Base-by-base conservation (phyloP, 805 yeast species). In the Candida arabinofermentans region DNA sequence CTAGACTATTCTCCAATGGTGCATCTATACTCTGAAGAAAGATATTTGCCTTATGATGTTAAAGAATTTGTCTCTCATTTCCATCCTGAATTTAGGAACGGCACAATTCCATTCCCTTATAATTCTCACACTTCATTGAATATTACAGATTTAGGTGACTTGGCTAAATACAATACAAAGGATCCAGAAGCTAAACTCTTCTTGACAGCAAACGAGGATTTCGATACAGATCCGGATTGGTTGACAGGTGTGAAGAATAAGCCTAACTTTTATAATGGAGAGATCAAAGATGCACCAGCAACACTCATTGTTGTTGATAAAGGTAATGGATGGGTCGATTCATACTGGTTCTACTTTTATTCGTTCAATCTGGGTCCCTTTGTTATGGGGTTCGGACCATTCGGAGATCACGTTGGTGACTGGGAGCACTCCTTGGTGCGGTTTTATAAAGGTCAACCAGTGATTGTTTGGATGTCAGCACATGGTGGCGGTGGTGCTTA, bases 401-500 rank as follows among this genome's bases (percentile, higher is more conserved):
- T 84, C 69, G 99, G 99, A 0, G 86, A 91, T 59, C 99, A 91
- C 58, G 80, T 93, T 26, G 99, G 98, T 6, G 99, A 91, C 66
- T 91, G 99, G 99, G 99, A 91, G 54, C 99, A 91, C 61, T 80
- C 95, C 1, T 65, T 91, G 27, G 91, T 89, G 12, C 70, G 99
- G 21, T 91, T 87, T 58, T 77, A 81, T 54, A 74, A 83, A 3
- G 96, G 96, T 1, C 65, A 71, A 43, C 98, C 99, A 0, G 71
- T 81, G 10, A 75, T 84, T 40, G 79, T 90, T 17, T 91, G 98
- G 98, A 85, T 93, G 95, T 83, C 95, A 23, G 98, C 97, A 1
- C 99, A 91, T 63, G 96, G 97, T 2, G 97, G 98, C 10, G 99
- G 99, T 7, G 83, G 89, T 24, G 96, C 96, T 0, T 91, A 83